Evolutionary conservation across 257 asterid species (phyloP).

Genomic region (Nicotiana tabacum): DNA sequence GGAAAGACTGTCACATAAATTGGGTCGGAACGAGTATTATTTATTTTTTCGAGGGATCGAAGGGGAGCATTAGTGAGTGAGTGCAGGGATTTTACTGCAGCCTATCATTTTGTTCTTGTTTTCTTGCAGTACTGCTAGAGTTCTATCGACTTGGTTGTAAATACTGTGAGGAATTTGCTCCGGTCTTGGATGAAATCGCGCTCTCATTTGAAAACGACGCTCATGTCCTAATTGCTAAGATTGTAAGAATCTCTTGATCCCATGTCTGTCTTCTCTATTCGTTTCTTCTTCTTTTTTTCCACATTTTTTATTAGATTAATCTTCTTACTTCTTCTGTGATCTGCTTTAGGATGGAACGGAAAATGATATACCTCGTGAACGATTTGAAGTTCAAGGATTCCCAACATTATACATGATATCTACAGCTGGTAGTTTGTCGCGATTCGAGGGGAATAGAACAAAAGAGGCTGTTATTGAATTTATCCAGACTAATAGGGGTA

Average conservation of each 20-base stretch:
- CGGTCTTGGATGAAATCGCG: constrained; percentile 84
- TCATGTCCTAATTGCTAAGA: constrained; percentile 61
- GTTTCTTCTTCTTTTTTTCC: background rate
- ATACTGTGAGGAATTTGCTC: constrained; percentile 78
- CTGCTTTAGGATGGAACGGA: constrained; percentile 56
- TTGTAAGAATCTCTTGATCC: constrained; percentile 28
- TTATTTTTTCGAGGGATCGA: background rate
- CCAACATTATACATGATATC: constrained; percentile 78
- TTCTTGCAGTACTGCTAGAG: constrained; percentile 53
- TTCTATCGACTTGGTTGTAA: constrained; percentile 89
- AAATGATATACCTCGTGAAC: constrained; percentile 58
- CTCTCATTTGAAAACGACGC: constrained; percentile 49
- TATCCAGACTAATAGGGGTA: constrained; percentile 44
- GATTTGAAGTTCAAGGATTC: constrained; percentile 61
- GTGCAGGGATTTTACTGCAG: background rate
- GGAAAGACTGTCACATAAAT: too few species aligned
- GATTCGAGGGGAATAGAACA: constrained; percentile 58
- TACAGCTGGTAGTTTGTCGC: constrained; percentile 42
- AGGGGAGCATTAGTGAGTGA: background rate
- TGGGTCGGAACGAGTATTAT: background rate
- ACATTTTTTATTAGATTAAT: background rate
- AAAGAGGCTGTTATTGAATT: constrained; percentile 63
- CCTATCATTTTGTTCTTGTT: background rate
- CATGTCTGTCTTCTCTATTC: background rate
- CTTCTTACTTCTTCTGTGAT: background rate